A percentile compares a stretch with the other conserved stretches of the same genome.
These are phyloP conservation scores for Macaranga tanarius DNA, from an alignment of 441 rosid species.

Conservation along the genomic window DNA sequence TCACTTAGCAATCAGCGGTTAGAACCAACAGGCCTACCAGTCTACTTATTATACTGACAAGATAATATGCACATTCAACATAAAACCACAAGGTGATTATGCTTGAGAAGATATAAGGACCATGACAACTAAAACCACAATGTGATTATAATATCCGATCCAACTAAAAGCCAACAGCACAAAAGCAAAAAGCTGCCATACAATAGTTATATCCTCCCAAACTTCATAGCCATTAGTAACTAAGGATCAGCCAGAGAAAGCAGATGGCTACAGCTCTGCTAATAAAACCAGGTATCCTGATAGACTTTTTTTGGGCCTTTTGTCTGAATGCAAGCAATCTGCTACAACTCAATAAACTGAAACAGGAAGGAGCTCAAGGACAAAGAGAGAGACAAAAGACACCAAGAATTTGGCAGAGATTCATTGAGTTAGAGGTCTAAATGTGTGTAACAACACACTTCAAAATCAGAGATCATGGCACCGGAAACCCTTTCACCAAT, in stretches of 20 bases:
- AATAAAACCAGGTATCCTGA: not conserved
- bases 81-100: not conserved
- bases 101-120: not conserved
- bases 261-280: not conserved
- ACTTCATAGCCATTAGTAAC: not conserved
- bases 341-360: constrained; percentile 6
- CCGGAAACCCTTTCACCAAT: no score
- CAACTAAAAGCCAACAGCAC: not conserved
- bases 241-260: not conserved
- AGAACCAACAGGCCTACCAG: no score
- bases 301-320: not conserved
- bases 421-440: not conserved
- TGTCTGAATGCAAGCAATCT: not conserved
- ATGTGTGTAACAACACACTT: no score
- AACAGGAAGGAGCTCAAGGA: not conserved
- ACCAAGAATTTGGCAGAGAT: not conserved
- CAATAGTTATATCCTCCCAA: not conserved
- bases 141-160: not conserved
- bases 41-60: not conserved
- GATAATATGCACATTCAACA: not conserved
- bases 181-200: not conserved
- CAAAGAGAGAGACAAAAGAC: not conserved
- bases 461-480: no score
- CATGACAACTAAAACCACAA: not conserved
- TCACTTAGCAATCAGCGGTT: no score